Base-by-base conservation (phyloP, 2,329 filamentous ascomycete genomes). In the Cytospora mali region DNA sequence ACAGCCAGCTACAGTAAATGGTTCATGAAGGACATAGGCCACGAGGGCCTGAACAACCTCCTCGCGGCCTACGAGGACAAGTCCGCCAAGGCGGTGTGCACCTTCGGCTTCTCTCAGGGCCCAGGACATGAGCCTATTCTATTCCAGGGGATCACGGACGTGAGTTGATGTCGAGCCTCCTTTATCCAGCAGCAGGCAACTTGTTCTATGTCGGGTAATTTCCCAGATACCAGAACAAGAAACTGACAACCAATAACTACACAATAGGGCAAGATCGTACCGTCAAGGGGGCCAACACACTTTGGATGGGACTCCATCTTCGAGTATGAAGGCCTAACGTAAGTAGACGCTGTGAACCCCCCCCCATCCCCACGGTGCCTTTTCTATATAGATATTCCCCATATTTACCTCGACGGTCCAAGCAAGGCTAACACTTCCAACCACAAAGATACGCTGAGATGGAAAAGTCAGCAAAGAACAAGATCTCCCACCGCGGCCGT, bases 241-340 rank as follows among this genome's bases (percentile, higher is more conserved):
- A n/a, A n/a, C n/a, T n/a, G n/a, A n/a, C n/a, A n/a, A 18, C 7
- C 16, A 3, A 18, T 39, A 42, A 4, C 10, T 5, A 42, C 14
- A 21, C 14, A 49, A 60, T 56, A 84, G 76, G 84, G 94, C 62
- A 91, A 88, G 74, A 93, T 99, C 72, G 94, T 98, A 46, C 87
- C 88, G 33, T 85, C 93, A 23, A 84, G 95, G 73, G 95, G 95
- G 7, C 88, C 92, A 50, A 79, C 86, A 21, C 83, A 85, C 58
- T 99, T 99, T 74, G 95, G 94, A 52, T 99, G 95, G 95, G 95
- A 99, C 75, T 87, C 95, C 2, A 89, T 96, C 67, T 99, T 99
- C 71, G 95, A 99, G 78, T 94, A 96, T 69, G 84, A 96, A 67
- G 93, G 93, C 49, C 81, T 92, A 77, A 99, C 95, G 79, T 86